Conservation (phyloP, 208 protist species). For the Trichomonas vaginalis region DNA sequence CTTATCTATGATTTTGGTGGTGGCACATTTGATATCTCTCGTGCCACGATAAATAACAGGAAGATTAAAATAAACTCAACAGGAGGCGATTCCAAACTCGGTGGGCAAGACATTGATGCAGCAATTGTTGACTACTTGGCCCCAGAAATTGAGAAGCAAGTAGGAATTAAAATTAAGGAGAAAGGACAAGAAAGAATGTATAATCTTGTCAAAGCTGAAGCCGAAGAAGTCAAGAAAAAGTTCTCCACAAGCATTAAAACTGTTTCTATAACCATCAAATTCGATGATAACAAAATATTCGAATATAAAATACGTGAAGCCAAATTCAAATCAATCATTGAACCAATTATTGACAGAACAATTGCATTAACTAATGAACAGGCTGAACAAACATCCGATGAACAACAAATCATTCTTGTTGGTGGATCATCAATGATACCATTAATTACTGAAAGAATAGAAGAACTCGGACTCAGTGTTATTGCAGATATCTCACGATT, state of each 20-base stretch:
- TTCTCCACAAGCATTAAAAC: too few relatives aligned
- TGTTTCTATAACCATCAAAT: too few relatives aligned
- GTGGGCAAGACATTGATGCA: constrained; percentile 81
- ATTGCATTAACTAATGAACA: not conserved
- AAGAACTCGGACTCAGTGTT: not conserved
- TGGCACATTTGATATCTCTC: constrained; percentile 73
- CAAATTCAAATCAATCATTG: not conserved
- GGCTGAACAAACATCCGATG: not conserved
- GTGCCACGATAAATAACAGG: constrained; percentile 82
- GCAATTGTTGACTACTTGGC: constrained; percentile 83
- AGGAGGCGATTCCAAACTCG: constrained; percentile 92
- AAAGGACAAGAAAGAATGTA: constrained; percentile 50
- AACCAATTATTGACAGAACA: not conserved
- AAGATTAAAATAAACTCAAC: constrained; percentile 76
- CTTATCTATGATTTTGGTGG: constrained; percentile 50
- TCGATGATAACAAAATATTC: not conserved
- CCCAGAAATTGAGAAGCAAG: constrained; percentile 77
- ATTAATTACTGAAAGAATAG: not conserved
- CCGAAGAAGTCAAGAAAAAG: constrained; percentile 40
- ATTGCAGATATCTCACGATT: not conserved
- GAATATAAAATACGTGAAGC: not conserved
- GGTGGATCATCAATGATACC: not conserved
- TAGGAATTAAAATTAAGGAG: constrained; percentile 52
- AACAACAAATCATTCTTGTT: not conserved
- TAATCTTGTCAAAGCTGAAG: constrained; percentile 73